Evolutionary conservation across 331 rosid genomes (phyloP), one percentile per base, ranked within the genome.

Genomic region (Saraca asoca): DNA sequence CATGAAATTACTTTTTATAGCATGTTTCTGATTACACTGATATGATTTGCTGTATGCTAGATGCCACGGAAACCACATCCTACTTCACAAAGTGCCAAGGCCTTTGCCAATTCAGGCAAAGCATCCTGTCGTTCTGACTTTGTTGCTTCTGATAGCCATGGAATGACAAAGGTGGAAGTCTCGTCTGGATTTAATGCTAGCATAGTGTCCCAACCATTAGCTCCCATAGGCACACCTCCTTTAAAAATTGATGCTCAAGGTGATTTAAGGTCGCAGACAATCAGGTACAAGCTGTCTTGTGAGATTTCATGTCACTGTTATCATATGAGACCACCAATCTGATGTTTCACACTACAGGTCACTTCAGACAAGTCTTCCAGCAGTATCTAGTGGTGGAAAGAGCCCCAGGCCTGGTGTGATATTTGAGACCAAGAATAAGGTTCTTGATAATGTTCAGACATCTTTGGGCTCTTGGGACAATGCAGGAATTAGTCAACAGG

Each of bases 211-310:
- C 96, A 85, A 73, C 83, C 81, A 16, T 75, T 93, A 72, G 94
- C 95, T 80, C 96, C 98, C 57, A 90, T 93, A 69, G 95, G 98
- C 56, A 87, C 95, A 9, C 90, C 96, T 68, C 83, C 95, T 76
- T 64, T 90, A 85, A 93, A 85, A 84, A 70, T 77, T 75, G 98
- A 87, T 58, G 50, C 78, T 14, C 91, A 87, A 64, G 45, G 86
- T 57, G 91, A 90, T 66, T 45, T 73, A 67, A 84, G 89, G 69
- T 82, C 91, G 50, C 94, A 85, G 63, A 64, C 82, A 9, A 80
- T 70, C 75, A 85, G 96, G 97, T 87, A 78, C 39, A 38, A 72
- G 37, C 29, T 24, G 37, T 43, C 50, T 50, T 72, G 51, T 51
- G 51, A 63, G 57, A 75, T 60, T 19, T 61, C 38, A n/a, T 58